Evolutionary conservation across 2,329 filamentous ascomycete species (phyloP).

Genomic region (Colletotrichum navitas): DNA sequence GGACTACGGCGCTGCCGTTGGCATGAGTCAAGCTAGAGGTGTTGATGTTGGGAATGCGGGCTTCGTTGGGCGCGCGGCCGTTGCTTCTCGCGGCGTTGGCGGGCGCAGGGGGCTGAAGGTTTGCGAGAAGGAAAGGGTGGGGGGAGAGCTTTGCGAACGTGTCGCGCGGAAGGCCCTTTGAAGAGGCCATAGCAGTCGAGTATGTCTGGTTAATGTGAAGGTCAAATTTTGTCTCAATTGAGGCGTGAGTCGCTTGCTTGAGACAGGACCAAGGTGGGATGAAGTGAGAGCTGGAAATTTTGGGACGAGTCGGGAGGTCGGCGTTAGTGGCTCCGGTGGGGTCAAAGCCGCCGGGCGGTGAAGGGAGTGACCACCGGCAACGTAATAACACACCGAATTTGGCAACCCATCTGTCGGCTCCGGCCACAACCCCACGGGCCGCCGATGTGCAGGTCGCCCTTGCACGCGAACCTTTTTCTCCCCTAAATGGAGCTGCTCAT

Average conservation of each 20-base stretch:
- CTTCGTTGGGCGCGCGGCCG: conserved; percentile 77
- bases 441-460: not conserved
- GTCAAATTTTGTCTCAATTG: not conserved
- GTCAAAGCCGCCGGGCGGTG: no score
- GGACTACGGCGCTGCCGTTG: conserved; percentile 89
- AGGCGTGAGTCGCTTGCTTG: not conserved
- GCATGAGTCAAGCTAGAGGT: conserved; percentile 88
- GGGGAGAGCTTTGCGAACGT: conserved; percentile 93
- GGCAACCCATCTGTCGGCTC: no score
- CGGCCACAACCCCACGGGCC: not conserved
- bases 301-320: conserved; percentile 37
- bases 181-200: conserved; percentile 49
- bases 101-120: conserved; percentile 73
- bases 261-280: conserved; percentile 21
- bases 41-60: conserved; percentile 81
- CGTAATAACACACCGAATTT: no score
- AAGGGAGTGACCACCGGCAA: no score
- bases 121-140: conserved; percentile 88
- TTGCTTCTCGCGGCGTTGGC: conserved; percentile 77
- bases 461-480: not conserved
- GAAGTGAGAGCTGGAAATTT: conserved; percentile 37
- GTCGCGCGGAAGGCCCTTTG: conserved; percentile 66
- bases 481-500: not conserved
- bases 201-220: not conserved
- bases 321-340: conserved; percentile 27